These are phyloP conservation scores for Ophiostoma ips DNA, from an alignment of 2,329 filamentous ascomycete species.

Conservation along the genomic window DNA sequence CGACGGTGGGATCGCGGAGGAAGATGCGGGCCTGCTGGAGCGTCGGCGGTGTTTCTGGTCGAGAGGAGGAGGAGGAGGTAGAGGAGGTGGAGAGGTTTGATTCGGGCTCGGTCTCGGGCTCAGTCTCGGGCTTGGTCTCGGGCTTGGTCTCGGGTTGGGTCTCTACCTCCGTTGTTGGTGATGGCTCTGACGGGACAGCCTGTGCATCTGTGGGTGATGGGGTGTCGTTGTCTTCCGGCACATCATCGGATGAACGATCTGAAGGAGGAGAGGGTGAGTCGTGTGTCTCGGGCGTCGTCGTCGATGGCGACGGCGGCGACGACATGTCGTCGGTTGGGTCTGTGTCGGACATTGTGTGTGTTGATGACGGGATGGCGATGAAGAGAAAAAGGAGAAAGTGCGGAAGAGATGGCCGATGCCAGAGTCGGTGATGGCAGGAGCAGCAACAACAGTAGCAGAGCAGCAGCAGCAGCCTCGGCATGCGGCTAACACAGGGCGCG, in stretches of 20 bases:
- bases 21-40: conserved; percentile 62
- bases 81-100: not conserved
- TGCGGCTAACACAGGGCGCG: conserved; percentile 1
- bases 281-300: not conserved
- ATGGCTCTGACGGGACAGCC: too few species aligned
- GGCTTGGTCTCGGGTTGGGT: too few species aligned
- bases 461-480: conserved; percentile 9
- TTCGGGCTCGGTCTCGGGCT: not conserved
- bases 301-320: not conserved
- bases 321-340: conserved; percentile 3
- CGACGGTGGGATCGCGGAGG: conserved; percentile 60
- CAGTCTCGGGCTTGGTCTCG: not conserved
- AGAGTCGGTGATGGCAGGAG: too few species aligned
- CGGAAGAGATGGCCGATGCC: too few species aligned
- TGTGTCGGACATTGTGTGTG: conserved; percentile 4
- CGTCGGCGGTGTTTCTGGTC: conserved; percentile 8
- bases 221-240: not conserved
- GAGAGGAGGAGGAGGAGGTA: not conserved
- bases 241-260: not conserved
- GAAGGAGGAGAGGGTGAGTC: not conserved
- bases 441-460: too few species aligned
- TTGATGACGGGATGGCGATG: not conserved
- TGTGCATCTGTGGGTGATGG: not conserved
- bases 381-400: not conserved
- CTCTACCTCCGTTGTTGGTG: too few species aligned